Base-by-base conservation (phyloP, 371 early-diverging fungal species). In the Mortierella sp. region DNA sequence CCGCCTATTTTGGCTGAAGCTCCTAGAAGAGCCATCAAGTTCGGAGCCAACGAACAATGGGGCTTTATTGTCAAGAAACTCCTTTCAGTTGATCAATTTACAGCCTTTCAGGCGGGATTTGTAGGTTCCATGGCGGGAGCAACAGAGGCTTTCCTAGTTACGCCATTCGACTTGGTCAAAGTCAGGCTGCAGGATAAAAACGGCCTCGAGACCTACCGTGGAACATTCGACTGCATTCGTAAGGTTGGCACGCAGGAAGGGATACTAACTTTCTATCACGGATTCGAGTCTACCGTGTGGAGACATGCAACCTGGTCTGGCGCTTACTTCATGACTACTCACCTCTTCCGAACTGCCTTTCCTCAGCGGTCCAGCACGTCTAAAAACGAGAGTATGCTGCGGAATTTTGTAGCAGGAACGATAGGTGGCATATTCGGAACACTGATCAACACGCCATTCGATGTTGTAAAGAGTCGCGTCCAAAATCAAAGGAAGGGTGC, bases 1-100 rank as follows among this genome's bases (percentile, higher is more conserved):
- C 95, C 98, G 6, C 97, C 97, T 4, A 94, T 97, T 75, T 81
- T 97, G 81, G 96, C 96, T 0, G 98, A 97, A 85, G 97, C 98
- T 43, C 97, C 97, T 22, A 97, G 97, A 86, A 91, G 97, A 60
- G 96, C 96, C 28, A 96, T 94, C 87, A 97, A 97, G 78, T 97
- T 97, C 85, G 93, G 94, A 10, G 94, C 95, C 18, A 97, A 97
- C 74, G 97, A 95, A 76, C 93, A 94, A 78, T 95, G 94, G 80
- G 90, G 90, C 5, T 76, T 86, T 35, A 84, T 89, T 62, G 91
- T 90, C 85, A 89, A 88, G 75, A 89, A 91, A 71, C 60, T 89
- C 51, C 90, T 95, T 86, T 89, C 89, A 11, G 70, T 89, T 68
- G 90, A 91, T 24, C 90, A 91, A 74, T 81, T 94, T 43, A 91